phyloP scores from a whole-genome alignment of 2,329 filamentous ascomycete species.

The Stenocarpella maydis region DNA sequence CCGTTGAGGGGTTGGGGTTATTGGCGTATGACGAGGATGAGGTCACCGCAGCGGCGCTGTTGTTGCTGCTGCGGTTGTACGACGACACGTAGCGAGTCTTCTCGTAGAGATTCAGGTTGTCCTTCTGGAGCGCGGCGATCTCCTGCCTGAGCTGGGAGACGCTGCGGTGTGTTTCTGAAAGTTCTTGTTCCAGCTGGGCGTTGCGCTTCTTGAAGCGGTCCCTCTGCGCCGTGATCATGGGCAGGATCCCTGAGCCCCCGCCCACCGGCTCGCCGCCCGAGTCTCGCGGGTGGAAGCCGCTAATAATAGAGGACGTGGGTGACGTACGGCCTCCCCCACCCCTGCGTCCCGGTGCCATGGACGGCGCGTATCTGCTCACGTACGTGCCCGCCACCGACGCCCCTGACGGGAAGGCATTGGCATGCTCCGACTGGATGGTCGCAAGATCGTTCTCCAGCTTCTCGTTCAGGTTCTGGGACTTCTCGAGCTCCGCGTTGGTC shows the following conservation, averaged over 20 bases:
- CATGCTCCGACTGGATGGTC: conserved; percentile 83
- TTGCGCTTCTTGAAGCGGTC: conserved; percentile 99
- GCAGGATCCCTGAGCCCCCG: conserved; percentile 85
- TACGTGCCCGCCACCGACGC: conserved; percentile 95
- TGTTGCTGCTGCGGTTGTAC: conserved; percentile 77
- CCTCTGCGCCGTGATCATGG: conserved; percentile 97
- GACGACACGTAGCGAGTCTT: conserved; percentile 97
- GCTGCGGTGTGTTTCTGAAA: conserved; percentile 82
- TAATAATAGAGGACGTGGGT: conserved; percentile 97
- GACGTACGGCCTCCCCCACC: conserved; percentile 71
- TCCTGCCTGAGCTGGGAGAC: conserved; percentile 90
- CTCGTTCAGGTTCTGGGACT: conserved; percentile 81
- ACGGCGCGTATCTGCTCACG: conserved; percentile 77
- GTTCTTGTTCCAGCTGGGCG: conserved; percentile 85
- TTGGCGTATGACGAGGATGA: conserved; percentile 68
- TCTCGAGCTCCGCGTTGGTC: conserved; percentile 87
- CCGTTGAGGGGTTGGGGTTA: conserved; percentile 79
- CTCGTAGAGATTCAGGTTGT: conserved; percentile 95
- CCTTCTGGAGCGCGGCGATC: conserved; percentile 89
- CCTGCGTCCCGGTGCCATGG: conserved; percentile 66
- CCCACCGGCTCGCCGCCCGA: conserved; percentile 69
- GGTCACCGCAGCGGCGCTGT: conserved; percentile 53
- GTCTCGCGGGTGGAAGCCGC: conserved; percentile 83
- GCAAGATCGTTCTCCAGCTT: conserved; percentile 93
- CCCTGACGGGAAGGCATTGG: conserved; percentile 85